Evolutionary conservation across 192 early-diverging fungal species (phyloP).

Genomic region (Coemansia sp.): DNA sequence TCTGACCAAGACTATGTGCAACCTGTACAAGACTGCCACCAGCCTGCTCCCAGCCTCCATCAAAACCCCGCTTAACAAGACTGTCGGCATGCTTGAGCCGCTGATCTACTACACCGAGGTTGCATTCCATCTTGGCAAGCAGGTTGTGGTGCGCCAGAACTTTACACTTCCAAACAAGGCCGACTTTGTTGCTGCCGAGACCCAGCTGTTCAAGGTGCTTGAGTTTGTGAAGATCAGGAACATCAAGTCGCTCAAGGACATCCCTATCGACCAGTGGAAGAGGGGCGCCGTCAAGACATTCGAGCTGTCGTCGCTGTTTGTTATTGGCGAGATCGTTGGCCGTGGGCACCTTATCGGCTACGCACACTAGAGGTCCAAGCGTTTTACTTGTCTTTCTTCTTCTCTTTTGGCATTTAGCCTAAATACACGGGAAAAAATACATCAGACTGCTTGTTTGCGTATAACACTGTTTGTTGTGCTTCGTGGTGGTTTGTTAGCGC

Average conservation of each 20-base stretch:
- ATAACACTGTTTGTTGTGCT: no score
- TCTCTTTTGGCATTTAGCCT: not conserved
- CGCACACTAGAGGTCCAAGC: slow-evolving; percentile 28
- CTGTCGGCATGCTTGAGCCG: slow-evolving; percentile 40
- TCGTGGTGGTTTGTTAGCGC: no score
- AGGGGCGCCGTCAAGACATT: slow-evolving; percentile 53
- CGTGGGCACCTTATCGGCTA: slow-evolving; percentile 54
- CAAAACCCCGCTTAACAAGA: slow-evolving; percentile 49
- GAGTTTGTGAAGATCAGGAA: slow-evolving; percentile 46
- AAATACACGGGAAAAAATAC: not conserved
- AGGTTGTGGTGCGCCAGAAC: slow-evolving; percentile 46
- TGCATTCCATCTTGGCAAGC: slow-evolving; percentile 49
- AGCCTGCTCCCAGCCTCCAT: slow-evolving; percentile 45
- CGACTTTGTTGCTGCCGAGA: slow-evolving; percentile 48
- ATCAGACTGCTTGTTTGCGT: not conserved
- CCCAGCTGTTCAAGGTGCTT: slow-evolving; percentile 56
- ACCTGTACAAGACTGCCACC: slow-evolving; percentile 48
- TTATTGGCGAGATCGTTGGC: slow-evolving; percentile 48
- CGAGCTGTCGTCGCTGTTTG: slow-evolving; percentile 53
- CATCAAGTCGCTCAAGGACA: slow-evolving; percentile 51
- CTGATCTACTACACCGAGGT: slow-evolving; percentile 55
- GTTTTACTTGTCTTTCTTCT: not conserved
- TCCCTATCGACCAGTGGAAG: slow-evolving; percentile 49
- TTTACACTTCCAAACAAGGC: slow-evolving; percentile 49
- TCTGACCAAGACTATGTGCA: slow-evolving; percentile 50